Percentiles rank a stretch among this genome's conserved stretches.
phyloP scores from a whole-genome alignment of 176 grass and related monocot genomes.

The Aegilops longissima region DNA sequence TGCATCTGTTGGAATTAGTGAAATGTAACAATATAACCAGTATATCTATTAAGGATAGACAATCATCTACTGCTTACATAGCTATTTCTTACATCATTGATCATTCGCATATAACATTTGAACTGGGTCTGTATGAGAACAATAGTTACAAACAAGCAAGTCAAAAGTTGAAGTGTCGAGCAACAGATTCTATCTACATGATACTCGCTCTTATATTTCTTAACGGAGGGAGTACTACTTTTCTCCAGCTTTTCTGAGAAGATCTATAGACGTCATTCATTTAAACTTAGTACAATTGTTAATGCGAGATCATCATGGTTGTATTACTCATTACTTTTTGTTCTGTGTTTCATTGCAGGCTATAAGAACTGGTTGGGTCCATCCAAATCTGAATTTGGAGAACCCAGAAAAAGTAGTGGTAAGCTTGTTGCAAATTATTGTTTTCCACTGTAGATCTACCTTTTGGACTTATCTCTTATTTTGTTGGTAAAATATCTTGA shows the following conservation, averaged over 20 bases:
- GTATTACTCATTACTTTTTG: conserved; percentile 12
- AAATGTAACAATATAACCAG: neutral
- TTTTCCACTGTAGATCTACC: neutral
- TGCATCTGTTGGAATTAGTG: conserved; percentile 1
- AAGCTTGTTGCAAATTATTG: conserved; percentile 26
- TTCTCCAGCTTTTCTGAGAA: conserved; percentile 2
- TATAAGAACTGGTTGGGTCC: conserved; percentile 96
- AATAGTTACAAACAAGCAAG: neutral
- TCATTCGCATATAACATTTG: conserved; percentile 6
- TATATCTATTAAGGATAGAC: neutral
- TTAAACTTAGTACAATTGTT: neutral
- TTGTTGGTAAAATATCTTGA: neutral
- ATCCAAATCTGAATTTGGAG: conserved; percentile 98
- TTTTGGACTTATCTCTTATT: neutral
- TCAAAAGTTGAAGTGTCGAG: neutral
- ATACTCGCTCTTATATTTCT: too few species aligned
- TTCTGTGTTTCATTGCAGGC: conserved; percentile 65
- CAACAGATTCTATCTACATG: neutral
- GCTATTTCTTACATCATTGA: neutral
- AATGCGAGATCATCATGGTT: neutral
- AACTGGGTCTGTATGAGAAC: neutral
- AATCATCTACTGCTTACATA: neutral
- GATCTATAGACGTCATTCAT: neutral
- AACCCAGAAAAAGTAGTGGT: conserved; percentile 91
- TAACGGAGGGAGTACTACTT: neutral